phyloP scores from a whole-genome alignment of 2,329 filamentous ascomycete genomes.

The Aureobasidium namibiae region DNA sequence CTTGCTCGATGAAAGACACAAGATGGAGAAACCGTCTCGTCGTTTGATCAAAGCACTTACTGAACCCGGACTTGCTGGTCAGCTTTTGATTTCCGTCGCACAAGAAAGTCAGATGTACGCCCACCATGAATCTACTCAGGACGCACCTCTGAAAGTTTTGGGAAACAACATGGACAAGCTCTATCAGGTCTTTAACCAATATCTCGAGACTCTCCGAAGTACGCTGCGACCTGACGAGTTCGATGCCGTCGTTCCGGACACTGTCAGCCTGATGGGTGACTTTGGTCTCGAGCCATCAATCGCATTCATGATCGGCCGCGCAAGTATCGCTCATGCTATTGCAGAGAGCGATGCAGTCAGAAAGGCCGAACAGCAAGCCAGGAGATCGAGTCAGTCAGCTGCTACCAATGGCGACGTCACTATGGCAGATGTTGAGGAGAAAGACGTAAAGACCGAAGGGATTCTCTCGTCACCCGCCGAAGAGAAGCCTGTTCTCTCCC shows the following conservation, averaged over 20 bases:
- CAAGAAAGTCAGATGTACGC: conserved; percentile 85
- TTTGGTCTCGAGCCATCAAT: conserved; percentile 73
- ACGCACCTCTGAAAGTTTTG: conserved; percentile 80
- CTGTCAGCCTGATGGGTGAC: conserved; percentile 64
- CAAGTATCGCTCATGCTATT: conserved; percentile 62
- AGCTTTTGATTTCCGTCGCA: conserved; percentile 80
- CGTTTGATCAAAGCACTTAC: conserved; percentile 73
- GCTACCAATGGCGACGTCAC: conserved; percentile 46
- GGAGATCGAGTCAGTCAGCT: conserved; percentile 15
- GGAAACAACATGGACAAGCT: conserved; percentile 86
- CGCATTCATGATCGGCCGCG: conserved; percentile 76
- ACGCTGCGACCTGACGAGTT: conserved; percentile 72
- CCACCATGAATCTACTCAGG: conserved; percentile 60
- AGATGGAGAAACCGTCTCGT: conserved; percentile 57
- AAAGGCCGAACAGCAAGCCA: conserved; percentile 25
- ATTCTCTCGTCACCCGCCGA: not conserved
- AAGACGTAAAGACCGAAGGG: conserved; percentile 28
- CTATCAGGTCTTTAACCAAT: conserved; percentile 76
- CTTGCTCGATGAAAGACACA: conserved; percentile 73
- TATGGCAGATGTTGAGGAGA: conserved; percentile 35
- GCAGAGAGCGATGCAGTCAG: conserved; percentile 31
- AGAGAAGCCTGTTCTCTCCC: conserved; percentile 9
- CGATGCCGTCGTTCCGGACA: conserved; percentile 65
- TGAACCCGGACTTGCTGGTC: conserved; percentile 68
- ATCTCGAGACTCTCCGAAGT: conserved; percentile 77